Evolutionary conservation across 495 filamentous ascomycete species (phyloP), one percentile per base, ranked within the genome.

Genomic region (Jackrogersella minutella): DNA sequence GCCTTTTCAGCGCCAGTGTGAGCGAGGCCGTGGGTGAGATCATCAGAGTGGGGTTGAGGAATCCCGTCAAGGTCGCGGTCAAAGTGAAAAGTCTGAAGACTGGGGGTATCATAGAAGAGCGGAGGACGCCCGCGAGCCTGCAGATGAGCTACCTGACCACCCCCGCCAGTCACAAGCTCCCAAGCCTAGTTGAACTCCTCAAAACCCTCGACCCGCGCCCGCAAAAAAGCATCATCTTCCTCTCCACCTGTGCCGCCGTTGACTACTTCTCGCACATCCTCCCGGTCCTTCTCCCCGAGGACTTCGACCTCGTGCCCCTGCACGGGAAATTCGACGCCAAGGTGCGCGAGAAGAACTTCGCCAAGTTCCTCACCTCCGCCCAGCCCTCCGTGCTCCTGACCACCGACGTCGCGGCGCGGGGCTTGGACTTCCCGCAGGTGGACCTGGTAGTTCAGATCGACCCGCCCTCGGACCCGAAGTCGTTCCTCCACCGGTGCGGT

Each of bases 401-500:
- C 5, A 93, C 91, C 10, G 91, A 94, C 72, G 90, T 94, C 13
- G 90, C 78, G 2, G 68, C 73, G 10, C 47, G 72, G 30, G 72
- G 72, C 34, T 86, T 99, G 13, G 95, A 99, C 71, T 96, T 99
- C 62, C 95, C 96, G 0, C 89, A 92, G 58, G 93, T 97, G 31
- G 96, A 99, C 76, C 85, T 98, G 5, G 94, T 98, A 28, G 84
- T 97, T 2, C 94, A 98, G 74, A 82, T 97, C 49, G 95, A 99
- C 71, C 90, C 93, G 0, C 95, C 95, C 0, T 89, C 87, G 26
- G 94, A 97, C 73, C 92, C 95, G 0, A 97, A 97, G 76, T 91
- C 89, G 34, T 98, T 97, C 76, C 88, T 99, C 54, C 95, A 99
- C 78, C 88, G 95, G 58, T 96, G 92, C 69, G 95, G 95, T 2